phyloP scores from a whole-genome alignment of 2,329 filamentous ascomycete genomes.

The Geosmithia flava region DNA sequence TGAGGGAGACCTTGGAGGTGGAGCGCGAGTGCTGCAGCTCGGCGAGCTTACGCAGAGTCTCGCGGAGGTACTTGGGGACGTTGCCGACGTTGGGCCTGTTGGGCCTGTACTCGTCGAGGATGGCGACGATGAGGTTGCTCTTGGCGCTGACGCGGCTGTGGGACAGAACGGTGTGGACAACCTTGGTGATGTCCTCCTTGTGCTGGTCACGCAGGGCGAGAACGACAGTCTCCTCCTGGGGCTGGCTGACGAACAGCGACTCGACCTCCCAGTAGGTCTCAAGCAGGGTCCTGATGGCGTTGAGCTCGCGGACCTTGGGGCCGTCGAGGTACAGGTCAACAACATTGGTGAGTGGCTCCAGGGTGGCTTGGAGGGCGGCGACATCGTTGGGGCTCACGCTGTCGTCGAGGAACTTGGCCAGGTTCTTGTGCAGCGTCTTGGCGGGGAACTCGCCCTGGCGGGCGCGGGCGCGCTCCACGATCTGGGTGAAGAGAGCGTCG shows the following conservation, averaged over 20 bases:
- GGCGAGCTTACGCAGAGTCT: constrained; percentile 71
- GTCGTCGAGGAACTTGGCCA: constrained; percentile 82
- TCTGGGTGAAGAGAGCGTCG: constrained; percentile 67
- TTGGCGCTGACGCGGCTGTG: constrained; percentile 88
- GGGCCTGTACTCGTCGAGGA: constrained; percentile 86
- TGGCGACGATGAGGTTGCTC: constrained; percentile 84
- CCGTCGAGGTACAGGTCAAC: constrained; percentile 75
- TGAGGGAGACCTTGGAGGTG: constrained; percentile 91
- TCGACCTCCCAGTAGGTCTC: constrained; percentile 75
- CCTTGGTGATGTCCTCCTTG: constrained; percentile 78
- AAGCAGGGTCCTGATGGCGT: constrained; percentile 67
- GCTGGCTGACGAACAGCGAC: constrained; percentile 74
- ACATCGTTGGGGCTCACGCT: constrained; percentile 63
- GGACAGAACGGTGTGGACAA: constrained; percentile 82
- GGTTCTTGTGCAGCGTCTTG: constrained; percentile 71
- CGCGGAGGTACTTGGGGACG: constrained; percentile 76
- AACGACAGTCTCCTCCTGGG: constrained; percentile 88
- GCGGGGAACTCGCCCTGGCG: constrained; percentile 83
- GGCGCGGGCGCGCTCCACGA: constrained; percentile 71
- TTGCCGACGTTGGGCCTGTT: constrained; percentile 88
- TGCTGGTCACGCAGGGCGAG: constrained; percentile 90
- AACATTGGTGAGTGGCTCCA: constrained; percentile 66
- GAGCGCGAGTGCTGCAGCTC: constrained; percentile 62
- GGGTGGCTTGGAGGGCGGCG: constrained; percentile 56
- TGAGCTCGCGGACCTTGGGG: constrained; percentile 80